Conservation (phyloP, 1,139 yeast species). For the Pneumocystis wakefieldiae region DNA sequence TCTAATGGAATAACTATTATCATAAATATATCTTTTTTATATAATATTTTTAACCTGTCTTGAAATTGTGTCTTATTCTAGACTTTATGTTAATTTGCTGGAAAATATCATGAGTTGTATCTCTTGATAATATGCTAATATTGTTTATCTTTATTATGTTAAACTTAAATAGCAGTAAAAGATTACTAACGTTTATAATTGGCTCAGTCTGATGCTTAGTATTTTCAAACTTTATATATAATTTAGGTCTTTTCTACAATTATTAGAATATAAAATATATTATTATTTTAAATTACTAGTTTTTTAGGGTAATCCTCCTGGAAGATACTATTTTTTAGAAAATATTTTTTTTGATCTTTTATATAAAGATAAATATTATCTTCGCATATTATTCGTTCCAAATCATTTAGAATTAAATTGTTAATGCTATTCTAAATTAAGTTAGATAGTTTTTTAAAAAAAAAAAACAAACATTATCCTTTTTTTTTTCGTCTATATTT, state of each 20-base stretch:
- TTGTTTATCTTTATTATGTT: slow-evolving; percentile 4
- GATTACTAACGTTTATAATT: background rate
- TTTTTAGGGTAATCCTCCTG: background rate
- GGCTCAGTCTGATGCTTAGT: background rate
- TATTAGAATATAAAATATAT: background rate
- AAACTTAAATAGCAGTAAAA: background rate
- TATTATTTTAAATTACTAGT: background rate
- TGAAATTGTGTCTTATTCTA: slow-evolving; percentile 4
- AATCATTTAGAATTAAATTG: background rate
- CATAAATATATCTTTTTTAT: slow-evolving; percentile 1
- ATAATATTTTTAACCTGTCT: slow-evolving; percentile 7
- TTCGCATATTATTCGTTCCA: background rate
- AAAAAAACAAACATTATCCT: background rate
- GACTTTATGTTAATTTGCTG: slow-evolving; percentile 9
- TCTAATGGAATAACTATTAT: slow-evolving; percentile 8
- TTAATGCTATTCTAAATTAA: background rate
- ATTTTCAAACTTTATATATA: background rate
- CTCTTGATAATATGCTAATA: slow-evolving; percentile 2
- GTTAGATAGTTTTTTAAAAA: background rate
- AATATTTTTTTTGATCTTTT: background rate
- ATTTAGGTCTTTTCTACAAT: background rate
- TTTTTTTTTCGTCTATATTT: background rate
- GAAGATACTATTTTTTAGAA: background rate
- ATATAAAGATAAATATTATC: background rate
- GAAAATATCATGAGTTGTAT: background rate